These are phyloP conservation scores for Gillenia trifoliata DNA, from an alignment of 306 rosid genomes.

Conservation along the genomic window DNA sequence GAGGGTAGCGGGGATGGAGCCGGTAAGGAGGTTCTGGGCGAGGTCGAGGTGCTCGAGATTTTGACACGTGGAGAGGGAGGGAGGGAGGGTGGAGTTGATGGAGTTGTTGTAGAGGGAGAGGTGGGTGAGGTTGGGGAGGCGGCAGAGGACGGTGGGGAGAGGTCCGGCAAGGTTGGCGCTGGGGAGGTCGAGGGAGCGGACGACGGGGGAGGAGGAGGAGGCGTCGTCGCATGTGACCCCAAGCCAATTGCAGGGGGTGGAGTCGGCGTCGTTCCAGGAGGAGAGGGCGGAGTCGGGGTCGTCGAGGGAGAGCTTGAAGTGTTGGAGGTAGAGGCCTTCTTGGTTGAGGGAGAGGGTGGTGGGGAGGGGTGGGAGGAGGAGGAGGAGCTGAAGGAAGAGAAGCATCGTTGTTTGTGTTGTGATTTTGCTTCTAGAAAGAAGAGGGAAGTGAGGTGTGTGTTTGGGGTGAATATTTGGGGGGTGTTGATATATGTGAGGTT, in stretches of 20 bases:
- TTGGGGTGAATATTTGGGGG: neutral
- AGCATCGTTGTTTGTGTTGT: neutral
- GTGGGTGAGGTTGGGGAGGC: conserved; percentile 43
- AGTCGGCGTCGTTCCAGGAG: conserved; percentile 51
- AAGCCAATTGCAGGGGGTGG: conserved; percentile 62
- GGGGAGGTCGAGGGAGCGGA: conserved; percentile 51
- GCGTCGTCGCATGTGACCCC: conserved; percentile 50
- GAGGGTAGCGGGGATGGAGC: conserved; percentile 50
- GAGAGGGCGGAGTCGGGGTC: conserved; percentile 50
- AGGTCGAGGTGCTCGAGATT: conserved; percentile 61
- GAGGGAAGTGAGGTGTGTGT: neutral
- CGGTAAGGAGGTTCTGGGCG: conserved; percentile 76
- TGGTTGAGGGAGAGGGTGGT: conserved; percentile 38
- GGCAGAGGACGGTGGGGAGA: conserved; percentile 57
- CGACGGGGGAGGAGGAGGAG: conserved; percentile 24
- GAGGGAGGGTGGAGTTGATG: conserved; percentile 57
- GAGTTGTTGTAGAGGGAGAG: conserved; percentile 62
- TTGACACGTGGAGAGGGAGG: conserved; percentile 39
- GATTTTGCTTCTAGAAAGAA: conserved; percentile 1
- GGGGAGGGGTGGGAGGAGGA: conserved; percentile 1
- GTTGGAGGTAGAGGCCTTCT: conserved; percentile 52
- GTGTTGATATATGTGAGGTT: neutral
- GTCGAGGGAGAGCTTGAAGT: conserved; percentile 45
- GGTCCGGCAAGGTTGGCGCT: conserved; percentile 50
- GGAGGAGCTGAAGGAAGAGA: conserved; percentile 1